Percentiles rank a stretch among this genome's conserved stretches.
These are phyloP conservation scores for Botrytis deweyae DNA, from an alignment of 2,329 filamentous ascomycete genomes.

Conservation along the genomic window DNA sequence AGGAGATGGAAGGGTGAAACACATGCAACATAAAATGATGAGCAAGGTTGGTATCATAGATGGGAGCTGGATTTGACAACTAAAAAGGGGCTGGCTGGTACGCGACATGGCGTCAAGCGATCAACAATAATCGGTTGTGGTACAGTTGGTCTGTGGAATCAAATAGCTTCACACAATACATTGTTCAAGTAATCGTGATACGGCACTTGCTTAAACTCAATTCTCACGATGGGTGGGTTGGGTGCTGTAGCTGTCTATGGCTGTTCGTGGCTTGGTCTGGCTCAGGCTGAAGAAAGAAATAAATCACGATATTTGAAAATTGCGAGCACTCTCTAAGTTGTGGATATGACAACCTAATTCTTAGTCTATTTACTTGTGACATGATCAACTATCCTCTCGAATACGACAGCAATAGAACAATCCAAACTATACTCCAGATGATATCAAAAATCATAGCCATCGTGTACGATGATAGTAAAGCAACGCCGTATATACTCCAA, in stretches of 20 bases:
- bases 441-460: not conserved
- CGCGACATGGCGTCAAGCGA: not conserved
- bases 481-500: not conserved
- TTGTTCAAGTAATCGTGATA: not conserved
- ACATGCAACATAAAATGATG: not conserved
- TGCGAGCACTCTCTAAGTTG: not conserved
- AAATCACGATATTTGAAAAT: not conserved
- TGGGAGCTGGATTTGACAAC: not conserved
- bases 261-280: not conserved
- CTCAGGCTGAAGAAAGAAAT: not conserved
- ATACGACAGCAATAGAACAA: not conserved
- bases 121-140: not conserved
- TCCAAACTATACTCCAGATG: not conserved
- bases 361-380: not conserved
- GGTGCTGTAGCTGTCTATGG: not conserved
- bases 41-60: not conserved
- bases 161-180: not conserved
- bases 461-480: not conserved
- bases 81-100: not conserved
- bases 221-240: not conserved
- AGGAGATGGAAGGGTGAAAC: not conserved
- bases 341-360: not conserved
- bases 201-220: not conserved
- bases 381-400: not conserved
- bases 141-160: not conserved